Conservation (phyloP, 2,329 filamentous ascomycete species). For the Colletotrichum sublineola region DNA sequence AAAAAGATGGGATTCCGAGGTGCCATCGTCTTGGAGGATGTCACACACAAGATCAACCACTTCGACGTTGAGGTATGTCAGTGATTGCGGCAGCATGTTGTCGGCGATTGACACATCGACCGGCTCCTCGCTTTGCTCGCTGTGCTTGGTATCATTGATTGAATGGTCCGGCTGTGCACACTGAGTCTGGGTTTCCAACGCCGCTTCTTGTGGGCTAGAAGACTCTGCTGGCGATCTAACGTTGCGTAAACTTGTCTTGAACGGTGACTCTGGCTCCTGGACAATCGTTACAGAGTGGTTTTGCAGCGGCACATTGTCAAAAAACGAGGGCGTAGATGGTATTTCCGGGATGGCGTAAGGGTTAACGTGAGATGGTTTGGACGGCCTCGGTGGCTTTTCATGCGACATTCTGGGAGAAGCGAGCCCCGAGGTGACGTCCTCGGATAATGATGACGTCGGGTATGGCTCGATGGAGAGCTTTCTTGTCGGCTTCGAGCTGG, state of each 20-base stretch:
- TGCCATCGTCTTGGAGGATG: conserved; percentile 69
- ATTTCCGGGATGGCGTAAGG: conserved; percentile 52
- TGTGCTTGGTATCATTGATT: neutral
- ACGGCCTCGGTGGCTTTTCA: conserved; percentile 53
- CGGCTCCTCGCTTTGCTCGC: conserved; percentile 40
- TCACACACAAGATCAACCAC: conserved; percentile 73
- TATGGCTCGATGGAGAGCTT: conserved; percentile 50
- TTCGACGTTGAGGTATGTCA: conserved; percentile 67
- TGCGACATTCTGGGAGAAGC: conserved; percentile 51
- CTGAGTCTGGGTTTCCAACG: conserved; percentile 12
- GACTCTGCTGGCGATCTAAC: neutral
- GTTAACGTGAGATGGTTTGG: conserved; percentile 48
- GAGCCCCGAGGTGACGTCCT: conserved; percentile 50
- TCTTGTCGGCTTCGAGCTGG: conserved; percentile 49
- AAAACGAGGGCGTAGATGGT: conserved; percentile 54
- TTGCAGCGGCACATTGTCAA: conserved; percentile 53
- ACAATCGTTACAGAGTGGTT: conserved; percentile 28
- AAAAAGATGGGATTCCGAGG: conserved; percentile 63
- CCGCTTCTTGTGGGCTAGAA: neutral
- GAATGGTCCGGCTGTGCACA: neutral
- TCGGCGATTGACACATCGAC: conserved; percentile 48
- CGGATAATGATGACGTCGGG: conserved; percentile 45
- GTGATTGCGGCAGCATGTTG: conserved; percentile 66
- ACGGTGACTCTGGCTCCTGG: conserved; percentile 34
- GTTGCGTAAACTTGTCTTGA: conserved; percentile 3